A percentile compares a stretch with the other conserved stretches of the same genome.
phyloP scores from a whole-genome alignment of 495 filamentous ascomycete species.

The Podospora didyma region DNA sequence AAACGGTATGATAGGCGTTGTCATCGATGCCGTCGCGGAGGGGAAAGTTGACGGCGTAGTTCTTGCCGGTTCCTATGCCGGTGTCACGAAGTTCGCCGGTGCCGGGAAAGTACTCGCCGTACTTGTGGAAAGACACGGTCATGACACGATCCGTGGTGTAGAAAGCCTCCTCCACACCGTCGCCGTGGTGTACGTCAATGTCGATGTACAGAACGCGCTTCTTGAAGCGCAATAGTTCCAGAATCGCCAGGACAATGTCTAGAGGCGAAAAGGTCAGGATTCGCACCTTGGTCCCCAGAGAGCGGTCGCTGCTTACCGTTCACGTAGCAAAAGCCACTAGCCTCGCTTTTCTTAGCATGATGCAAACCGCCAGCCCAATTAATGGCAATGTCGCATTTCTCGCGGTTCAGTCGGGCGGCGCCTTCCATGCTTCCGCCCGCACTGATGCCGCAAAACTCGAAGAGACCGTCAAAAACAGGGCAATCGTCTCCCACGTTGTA shows the following conservation, averaged over 20 bases:
- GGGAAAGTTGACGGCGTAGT: slow-evolving; percentile 96
- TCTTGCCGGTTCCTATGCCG: slow-evolving; percentile 85
- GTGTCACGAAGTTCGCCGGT: slow-evolving; percentile 95
- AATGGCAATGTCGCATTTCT: slow-evolving; percentile 96
- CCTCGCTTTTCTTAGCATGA: slow-evolving; percentile 92
- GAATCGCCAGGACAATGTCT: slow-evolving; percentile 96
- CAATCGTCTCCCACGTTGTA: slow-evolving; percentile 99
- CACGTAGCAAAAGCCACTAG: slow-evolving; percentile 95
- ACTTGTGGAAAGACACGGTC: slow-evolving; percentile 97
- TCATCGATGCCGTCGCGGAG: slow-evolving; percentile 96
- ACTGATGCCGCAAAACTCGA: slow-evolving; percentile 97
- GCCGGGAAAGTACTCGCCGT: slow-evolving; percentile 97
- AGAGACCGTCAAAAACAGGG: slow-evolving; percentile 95
- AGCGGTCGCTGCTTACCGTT: slow-evolving; percentile 60
- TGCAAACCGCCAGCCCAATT: slow-evolving; percentile 99
- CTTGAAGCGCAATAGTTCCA: slow-evolving; percentile 82
- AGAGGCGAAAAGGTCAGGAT: slow-evolving; percentile 2
- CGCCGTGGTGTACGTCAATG: slow-evolving; percentile 97
- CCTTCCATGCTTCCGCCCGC: slow-evolving; percentile 98
- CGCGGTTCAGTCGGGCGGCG: slow-evolving; percentile 83
- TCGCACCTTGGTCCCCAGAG: no score
- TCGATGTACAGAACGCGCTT: slow-evolving; percentile 95
- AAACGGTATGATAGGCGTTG: slow-evolving; percentile 84
- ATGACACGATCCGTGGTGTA: slow-evolving; percentile 94
- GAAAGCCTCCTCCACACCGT: slow-evolving; percentile 96